A percentile compares a stretch with the other conserved stretches of the same genome.
Evolutionary conservation across 2,329 filamentous ascomycete species (phyloP).

Genomic region (Fusarium setosum): DNA sequence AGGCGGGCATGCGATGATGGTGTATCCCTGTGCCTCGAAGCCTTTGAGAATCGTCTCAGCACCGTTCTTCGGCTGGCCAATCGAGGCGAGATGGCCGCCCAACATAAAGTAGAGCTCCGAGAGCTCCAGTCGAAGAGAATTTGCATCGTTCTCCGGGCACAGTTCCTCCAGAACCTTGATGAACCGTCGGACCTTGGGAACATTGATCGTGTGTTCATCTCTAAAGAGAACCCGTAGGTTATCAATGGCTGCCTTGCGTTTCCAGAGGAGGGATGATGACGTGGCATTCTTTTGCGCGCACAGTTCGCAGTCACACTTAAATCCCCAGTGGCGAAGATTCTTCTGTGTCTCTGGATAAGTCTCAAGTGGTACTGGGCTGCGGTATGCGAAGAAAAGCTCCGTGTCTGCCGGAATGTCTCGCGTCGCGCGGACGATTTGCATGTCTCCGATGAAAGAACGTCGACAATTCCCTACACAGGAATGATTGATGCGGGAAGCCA

Average conservation of each 20-base stretch:
- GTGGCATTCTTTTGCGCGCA: conserved; percentile 47
- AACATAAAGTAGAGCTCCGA: not conserved
- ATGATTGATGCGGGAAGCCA: conserved; percentile 64
- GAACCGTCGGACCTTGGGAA: conserved; percentile 13
- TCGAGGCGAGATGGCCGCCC: not conserved
- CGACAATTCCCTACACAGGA: conserved; percentile 59
- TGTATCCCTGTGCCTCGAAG: conserved; percentile 5
- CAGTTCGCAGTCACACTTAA: conserved; percentile 54
- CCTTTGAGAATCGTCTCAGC: not conserved
- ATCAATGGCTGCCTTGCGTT: conserved; percentile 20
- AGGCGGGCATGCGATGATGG: conserved; percentile 1
- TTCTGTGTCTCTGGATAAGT: conserved; percentile 41
- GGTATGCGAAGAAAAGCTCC: conserved; percentile 59
- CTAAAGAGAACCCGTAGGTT: conserved; percentile 22
- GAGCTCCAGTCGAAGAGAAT: not conserved
- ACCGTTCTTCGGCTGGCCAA: not conserved
- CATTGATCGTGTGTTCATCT: not conserved
- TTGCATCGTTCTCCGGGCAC: conserved; percentile 13
- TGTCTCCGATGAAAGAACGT: conserved; percentile 65
- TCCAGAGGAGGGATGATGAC: conserved; percentile 4
- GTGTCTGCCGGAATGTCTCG: conserved; percentile 54
- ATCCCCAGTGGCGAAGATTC: conserved; percentile 51
- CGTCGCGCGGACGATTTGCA: conserved; percentile 61
- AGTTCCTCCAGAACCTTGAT: conserved; percentile 38
- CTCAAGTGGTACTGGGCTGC: conserved; percentile 40